A percentile compares a stretch with the other conserved stretches of the same genome.
phyloP scores from a whole-genome alignment of 1,139 yeast genomes.

The Yamadazyma kanchanaburiensis region DNA sequence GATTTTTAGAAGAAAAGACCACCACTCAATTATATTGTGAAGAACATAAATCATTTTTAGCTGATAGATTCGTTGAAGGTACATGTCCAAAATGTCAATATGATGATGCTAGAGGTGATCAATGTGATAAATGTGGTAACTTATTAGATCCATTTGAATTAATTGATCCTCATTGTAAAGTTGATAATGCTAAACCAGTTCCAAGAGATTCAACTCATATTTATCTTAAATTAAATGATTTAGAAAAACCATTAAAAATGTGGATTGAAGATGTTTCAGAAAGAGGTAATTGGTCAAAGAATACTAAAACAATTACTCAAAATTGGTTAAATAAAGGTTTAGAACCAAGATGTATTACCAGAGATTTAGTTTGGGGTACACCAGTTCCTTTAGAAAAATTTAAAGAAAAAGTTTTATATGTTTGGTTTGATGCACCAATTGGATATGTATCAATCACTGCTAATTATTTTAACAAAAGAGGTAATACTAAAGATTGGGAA shows the following conservation, averaged over 20 bases:
- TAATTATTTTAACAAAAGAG: slow-evolving; percentile 65
- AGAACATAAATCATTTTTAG: slow-evolving; percentile 83
- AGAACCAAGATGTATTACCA: slow-evolving; percentile 91
- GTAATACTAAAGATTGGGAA: slow-evolving; percentile 56
- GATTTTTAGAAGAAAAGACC: slow-evolving; percentile 78
- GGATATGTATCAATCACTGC: slow-evolving; percentile 97
- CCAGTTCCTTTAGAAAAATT: slow-evolving; percentile 86
- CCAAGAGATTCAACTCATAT: slow-evolving; percentile 82
- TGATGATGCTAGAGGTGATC: slow-evolving; percentile 98
- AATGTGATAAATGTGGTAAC: slow-evolving; percentile 94
- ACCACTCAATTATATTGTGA: slow-evolving; percentile 91
- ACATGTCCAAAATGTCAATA: slow-evolving; percentile 93
- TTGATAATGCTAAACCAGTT: slow-evolving; percentile 79
- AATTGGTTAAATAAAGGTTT: slow-evolving; percentile 95
- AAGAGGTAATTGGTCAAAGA: slow-evolving; percentile 87
- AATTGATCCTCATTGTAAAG: slow-evolving; percentile 90
- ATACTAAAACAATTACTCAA: slow-evolving; percentile 80
- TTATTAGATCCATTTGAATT: slow-evolving; percentile 89
- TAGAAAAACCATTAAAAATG: slow-evolving; percentile 66
- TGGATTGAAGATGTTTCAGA: slow-evolving; percentile 72
- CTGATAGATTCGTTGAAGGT: slow-evolving; percentile 97
- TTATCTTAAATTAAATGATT: slow-evolving; percentile 76
- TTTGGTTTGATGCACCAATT: slow-evolving; percentile 98
- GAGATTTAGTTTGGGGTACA: slow-evolving; percentile 98
- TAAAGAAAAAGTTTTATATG: slow-evolving; percentile 87